Base-by-base conservation (phyloP, 495 filamentous ascomycete genomes). In the Neurospora pannonica region DNA sequence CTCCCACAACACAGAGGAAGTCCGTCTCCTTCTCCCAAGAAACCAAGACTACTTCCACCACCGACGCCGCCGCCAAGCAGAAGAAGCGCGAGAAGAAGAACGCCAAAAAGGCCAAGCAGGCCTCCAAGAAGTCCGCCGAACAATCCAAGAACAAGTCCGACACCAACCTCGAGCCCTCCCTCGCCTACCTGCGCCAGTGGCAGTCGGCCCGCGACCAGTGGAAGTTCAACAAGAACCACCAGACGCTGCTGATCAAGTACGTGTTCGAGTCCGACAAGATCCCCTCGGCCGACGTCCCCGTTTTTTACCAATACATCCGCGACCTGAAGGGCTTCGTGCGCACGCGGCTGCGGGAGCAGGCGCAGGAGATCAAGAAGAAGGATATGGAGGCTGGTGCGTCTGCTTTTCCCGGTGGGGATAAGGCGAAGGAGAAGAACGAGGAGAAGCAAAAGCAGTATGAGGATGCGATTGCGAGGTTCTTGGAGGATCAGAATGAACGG, bases 211-310 rank as follows among this genome's bases (percentile, higher is more conserved):
- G 88, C 60, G 81, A 85, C 0, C 84, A 82, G 43, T 97, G 94
- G 94, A 97, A 97, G 82, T 97, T 97, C 84, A 95, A 95, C 85
- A 97, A 97, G 84, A 92, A 91, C 72, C 88, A 92, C 79, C 93
- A 97, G 83, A 92, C 89, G 19, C 88, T 91, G 72, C 82, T 97
- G 19, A 88, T 97, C 81, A 95, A 94, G 83, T 89, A 96, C 79
- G 81, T 93, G 31, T 93, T 95, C 77, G 89, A 92, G 73, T 79
- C 89, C 69, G 84, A 89, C 42, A 87, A 81, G 73, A 75, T 97
- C 21, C 93, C 93, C 0, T 81, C 89, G 11, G 80, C 84, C 70
- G 89, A 93, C 79, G 88, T 92, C 73, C 76, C 85, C 24, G 85
- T 89, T 11, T 88, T 97, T 36, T 85, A 90, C 74, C 81, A 85